Conservation (phyloP, 768 basidiomycete species). For the Crassisporium funariophilum region DNA sequence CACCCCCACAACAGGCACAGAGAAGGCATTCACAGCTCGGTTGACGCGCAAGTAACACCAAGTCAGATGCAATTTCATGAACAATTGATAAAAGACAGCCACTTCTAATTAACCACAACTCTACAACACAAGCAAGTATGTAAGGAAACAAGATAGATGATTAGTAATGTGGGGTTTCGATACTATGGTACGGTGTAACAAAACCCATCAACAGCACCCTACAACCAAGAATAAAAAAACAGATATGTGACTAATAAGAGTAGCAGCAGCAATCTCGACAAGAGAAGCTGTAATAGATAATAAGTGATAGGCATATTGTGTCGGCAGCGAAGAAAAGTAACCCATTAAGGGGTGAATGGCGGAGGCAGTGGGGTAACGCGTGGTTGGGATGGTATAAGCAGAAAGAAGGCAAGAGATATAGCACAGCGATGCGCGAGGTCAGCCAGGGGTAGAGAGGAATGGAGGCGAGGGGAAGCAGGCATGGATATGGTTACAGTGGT, state of each 20-base stretch:
- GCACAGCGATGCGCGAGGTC: slow-evolving; percentile 14
- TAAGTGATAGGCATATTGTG: slow-evolving; percentile 13
- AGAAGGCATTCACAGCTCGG: too few species aligned
- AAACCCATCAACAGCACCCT: slow-evolving; percentile 12
- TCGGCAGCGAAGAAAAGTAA: neutral
- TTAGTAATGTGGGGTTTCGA: neutral
- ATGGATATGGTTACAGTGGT: slow-evolving; percentile 32
- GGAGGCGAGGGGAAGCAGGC: slow-evolving; percentile 16
- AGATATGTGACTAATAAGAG: slow-evolving; percentile 3
- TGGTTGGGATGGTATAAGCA: slow-evolving; percentile 17
- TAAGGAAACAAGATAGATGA: neutral
- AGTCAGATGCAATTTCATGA: neutral
- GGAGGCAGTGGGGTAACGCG: slow-evolving; percentile 17
- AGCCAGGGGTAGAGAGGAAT: slow-evolving; percentile 20
- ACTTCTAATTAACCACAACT: too few species aligned
- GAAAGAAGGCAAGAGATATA: slow-evolving; percentile 12
- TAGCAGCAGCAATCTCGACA: slow-evolving; percentile 1
- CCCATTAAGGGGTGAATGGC: slow-evolving; percentile 16
- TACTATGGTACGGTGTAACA: slow-evolving; percentile 11
- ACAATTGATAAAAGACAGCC: too few species aligned
- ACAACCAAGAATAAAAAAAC: slow-evolving; percentile 14
- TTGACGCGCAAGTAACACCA: too few species aligned
- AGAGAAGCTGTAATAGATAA: slow-evolving; percentile 3
- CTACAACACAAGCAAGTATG: neutral
- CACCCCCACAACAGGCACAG: too few species aligned